Base-by-base conservation (phyloP, 306 rosid species). In the Sechiopsis laciniata region DNA sequence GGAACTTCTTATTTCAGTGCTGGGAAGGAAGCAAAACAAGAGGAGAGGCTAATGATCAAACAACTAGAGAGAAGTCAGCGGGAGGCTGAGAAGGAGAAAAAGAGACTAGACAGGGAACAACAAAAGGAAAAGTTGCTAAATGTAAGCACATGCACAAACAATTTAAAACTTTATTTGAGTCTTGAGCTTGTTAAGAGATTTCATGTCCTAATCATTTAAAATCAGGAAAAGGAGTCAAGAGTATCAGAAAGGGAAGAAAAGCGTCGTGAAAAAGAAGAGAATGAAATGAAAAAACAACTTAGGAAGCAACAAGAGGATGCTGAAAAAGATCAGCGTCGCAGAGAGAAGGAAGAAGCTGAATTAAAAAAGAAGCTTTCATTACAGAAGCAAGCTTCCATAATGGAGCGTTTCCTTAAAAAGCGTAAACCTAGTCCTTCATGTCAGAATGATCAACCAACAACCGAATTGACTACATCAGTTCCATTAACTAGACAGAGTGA, bases 381-480 rank as follows among this genome's bases (percentile, higher is more conserved):
- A 73, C 89, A 85, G 80, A 89, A 89, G 78, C 97, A 91, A 80
- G 96, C 82, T 69, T 89, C 96, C 13, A 75, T 94, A 7, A 94
- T 94, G 99, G 97, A 94, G 51, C 96, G 95, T 16, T 94, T 94
- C 79, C 83, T 94, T 51, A 91, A 87, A 81, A 89, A 78, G 80
- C 48, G 75, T 76, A 94, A 86, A 89, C 64, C 80, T 50, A 76
- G 70, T 53, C 82, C 82, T 8, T 64, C 75, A 37, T 59, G 62
- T 52, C 78, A 79, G 77, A 78, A 67, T 57, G 89, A 85, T 6
- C 71, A 78, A 16, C 75, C 83, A 53, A 67, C 83, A 77, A 17
- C 78, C 59, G 83, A 84, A 81, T 72, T 70, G 78, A 59, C 75
- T 12, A 57, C 76, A 46, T 53, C 83, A 64, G 85, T 79, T 63